Percentiles rank a stretch among this genome's conserved stretches.
Evolutionary conservation across 768 basidiomycete genomes (phyloP).

Genomic region (Paxillus involutus): DNA sequence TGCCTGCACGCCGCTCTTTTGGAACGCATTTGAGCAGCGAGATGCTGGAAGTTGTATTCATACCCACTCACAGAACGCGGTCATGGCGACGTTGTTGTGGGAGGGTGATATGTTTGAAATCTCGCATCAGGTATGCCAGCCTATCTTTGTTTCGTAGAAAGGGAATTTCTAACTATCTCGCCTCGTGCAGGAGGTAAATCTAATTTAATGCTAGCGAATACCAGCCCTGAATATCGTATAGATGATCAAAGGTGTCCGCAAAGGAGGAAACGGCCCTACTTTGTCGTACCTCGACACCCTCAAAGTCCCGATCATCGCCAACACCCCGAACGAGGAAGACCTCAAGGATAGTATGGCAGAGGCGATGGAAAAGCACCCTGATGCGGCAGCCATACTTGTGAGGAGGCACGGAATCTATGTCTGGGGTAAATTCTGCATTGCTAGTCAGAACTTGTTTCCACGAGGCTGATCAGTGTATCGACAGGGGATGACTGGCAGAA

Average conservation of each 20-base stretch:
- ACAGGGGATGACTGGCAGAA: constrained; percentile 76
- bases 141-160: background rate
- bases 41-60: constrained; percentile 86
- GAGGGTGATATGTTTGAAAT: constrained; percentile 69
- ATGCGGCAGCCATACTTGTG: constrained; percentile 76
- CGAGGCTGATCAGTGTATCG: constrained; percentile 9
- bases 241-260: constrained; percentile 91
- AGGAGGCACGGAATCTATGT: constrained; percentile 82
- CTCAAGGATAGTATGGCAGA: constrained; percentile 85
- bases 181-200: constrained; percentile 39
- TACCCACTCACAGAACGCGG: constrained; percentile 88
- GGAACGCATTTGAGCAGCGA: constrained; percentile 84
- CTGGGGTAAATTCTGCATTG: constrained; percentile 61
- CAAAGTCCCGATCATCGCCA: constrained; percentile 85
- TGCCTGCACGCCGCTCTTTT: constrained; percentile 88
- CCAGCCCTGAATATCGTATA: constrained; percentile 26
- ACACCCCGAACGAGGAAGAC: constrained; percentile 89
- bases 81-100: constrained; percentile 85
- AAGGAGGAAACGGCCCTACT: constrained; percentile 73
- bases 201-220: background rate
- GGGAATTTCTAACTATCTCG: background rate
- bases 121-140: constrained; percentile 66
- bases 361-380: constrained; percentile 78
- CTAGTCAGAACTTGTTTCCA: background rate
- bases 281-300: constrained; percentile 85